phyloP scores from a whole-genome alignment of 1,139 yeast genomes.

The Debaryomyces sp. region DNA sequence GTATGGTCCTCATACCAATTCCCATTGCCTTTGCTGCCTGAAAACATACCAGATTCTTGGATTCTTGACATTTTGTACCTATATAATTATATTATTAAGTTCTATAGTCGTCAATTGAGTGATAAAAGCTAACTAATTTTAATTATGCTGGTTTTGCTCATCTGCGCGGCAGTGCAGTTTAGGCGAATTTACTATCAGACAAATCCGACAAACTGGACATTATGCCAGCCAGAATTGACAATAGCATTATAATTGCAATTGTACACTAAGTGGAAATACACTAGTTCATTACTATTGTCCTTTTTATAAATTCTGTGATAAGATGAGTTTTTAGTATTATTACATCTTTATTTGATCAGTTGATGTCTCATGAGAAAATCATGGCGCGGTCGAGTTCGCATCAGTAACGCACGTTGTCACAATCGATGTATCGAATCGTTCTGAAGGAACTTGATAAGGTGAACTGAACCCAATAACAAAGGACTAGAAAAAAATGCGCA shows the following conservation, averaged over 20 bases:
- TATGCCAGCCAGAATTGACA: background rate
- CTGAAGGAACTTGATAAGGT: background rate
- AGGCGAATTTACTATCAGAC: background rate
- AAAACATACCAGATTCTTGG: constrained; percentile 1
- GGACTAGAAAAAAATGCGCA: constrained; percentile 15
- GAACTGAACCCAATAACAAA: too few species aligned
- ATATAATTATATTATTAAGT: background rate
- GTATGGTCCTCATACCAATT: background rate
- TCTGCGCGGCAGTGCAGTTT: constrained; percentile 1
- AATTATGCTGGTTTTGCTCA: background rate
- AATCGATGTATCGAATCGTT: background rate
- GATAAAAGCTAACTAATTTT: background rate
- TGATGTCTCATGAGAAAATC: too few species aligned
- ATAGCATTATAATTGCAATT: background rate
- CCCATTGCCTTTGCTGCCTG: too few species aligned
- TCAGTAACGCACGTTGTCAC: too few species aligned
- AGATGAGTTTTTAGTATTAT: too few species aligned
- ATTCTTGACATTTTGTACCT: background rate
- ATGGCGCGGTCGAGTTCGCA: too few species aligned
- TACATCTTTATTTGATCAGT: too few species aligned
- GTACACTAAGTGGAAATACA: too few species aligned
- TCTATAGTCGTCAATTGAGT: background rate
- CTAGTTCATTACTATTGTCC: too few species aligned
- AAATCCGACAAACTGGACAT: background rate
- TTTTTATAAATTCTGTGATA: background rate